A percentile compares a stretch with the other conserved stretches of the same genome.
Evolutionary conservation across 1,139 yeast species (phyloP).

Genomic region (Scheffersomyces cryptocercus): DNA sequence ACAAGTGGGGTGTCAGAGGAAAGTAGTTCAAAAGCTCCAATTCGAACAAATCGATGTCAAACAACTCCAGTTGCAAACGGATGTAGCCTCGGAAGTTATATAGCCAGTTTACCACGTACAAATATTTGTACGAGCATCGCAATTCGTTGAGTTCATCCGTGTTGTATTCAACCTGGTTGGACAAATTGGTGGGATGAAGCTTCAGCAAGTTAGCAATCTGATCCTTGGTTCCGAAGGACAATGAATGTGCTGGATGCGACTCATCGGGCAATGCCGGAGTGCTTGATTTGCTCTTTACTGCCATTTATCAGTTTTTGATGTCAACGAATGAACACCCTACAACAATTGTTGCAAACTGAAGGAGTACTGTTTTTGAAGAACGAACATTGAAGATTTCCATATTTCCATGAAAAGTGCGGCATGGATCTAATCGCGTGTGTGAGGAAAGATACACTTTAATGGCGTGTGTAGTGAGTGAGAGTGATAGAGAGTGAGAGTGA

Average conservation of each 20-base stretch:
- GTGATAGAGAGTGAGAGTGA: too few species aligned
- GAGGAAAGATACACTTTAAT: too few species aligned
- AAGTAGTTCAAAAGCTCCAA: conserved; percentile 48
- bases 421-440: too few species aligned
- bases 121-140: conserved; percentile 35
- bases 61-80: conserved; percentile 45
- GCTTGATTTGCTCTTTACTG: conserved; percentile 13
- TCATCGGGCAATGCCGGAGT: conserved; percentile 9
- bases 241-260: conserved; percentile 22
- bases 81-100: conserved; percentile 46
- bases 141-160: conserved; percentile 16
- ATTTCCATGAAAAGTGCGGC: too few species aligned
- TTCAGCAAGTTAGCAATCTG: conserved; percentile 28
- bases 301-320: conserved; percentile 4
- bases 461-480: too few species aligned
- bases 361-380: too few species aligned
- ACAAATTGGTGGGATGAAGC: conserved; percentile 28
- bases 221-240: conserved; percentile 28
- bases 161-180: conserved; percentile 20
- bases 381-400: too few species aligned
- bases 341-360: too few species aligned
- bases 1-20: conserved; percentile 7
- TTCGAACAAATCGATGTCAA: conserved; percentile 57
- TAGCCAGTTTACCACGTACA: conserved; percentile 54
- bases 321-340: too few species aligned